Base-by-base conservation (phyloP, 2,329 filamentous ascomycete species). In the Penicillium verrucosum region DNA sequence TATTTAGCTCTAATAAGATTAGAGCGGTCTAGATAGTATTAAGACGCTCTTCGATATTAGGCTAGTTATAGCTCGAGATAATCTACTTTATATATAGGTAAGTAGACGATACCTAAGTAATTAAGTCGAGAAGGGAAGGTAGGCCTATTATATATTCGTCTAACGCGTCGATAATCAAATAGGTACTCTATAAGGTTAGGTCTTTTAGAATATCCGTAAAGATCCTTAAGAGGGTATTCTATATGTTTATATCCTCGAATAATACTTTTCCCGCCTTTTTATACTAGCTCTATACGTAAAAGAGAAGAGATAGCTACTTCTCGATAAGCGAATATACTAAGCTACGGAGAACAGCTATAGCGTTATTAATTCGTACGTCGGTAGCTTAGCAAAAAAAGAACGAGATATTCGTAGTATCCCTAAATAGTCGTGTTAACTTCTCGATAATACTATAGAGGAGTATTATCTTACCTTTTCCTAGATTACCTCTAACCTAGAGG, bases 151-250 rank as follows among this genome's bases (percentile, higher is more conserved):
- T 54, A 56, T 76, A 81, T 62, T 82, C 78, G 54, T 82, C 78
- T 0, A 82, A 73, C 1, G 77, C 79, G 62, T 82, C 77, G 41
- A 82, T 63, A 10, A 81, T 56, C 2, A 83, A 46, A 57, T 69
- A 69, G 0, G 65, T 68, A 0, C 11, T 59, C 1, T 62, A 12
- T 3, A 75, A 46, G 10, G 16, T 64, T 2, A 56, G 47, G 37
- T 80, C 75, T 16, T 68, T n/a, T 1, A 82, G 50, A 8, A 82
- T 77, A 4, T 64, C 57, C 0, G 11, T 57, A 0, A 82, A 71
- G 14, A 81, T 75, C 1, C 69, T 51, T 0, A 60, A 70, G 5
- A 82, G 46, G 0, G 67, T 61, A 43, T 64, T 29, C 68, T 70
- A 78, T 5, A 71, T 67, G 65, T 77, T 77, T 0, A 38, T n/a